Conservation (phyloP, 495 filamentous ascomycete genomes). For the Penicillium maclennaniae region DNA sequence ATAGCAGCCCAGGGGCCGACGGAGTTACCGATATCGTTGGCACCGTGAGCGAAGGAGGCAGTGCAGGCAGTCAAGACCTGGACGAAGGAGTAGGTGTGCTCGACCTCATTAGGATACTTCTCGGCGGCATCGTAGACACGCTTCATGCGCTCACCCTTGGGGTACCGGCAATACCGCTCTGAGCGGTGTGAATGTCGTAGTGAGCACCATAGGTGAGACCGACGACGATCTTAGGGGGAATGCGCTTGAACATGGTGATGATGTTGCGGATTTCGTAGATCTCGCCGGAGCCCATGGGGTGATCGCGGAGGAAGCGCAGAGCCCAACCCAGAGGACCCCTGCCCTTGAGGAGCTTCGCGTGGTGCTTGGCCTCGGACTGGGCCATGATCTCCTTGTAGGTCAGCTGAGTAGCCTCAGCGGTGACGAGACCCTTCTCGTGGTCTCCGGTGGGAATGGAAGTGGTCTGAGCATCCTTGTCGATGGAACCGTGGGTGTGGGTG, state of each 20-base stretch:
- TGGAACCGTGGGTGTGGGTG: conserved; percentile 20
- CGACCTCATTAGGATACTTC: conserved; percentile 72
- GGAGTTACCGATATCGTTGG: conserved; percentile 77
- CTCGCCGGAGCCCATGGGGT: conserved; percentile 62
- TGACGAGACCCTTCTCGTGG: conserved; percentile 44
- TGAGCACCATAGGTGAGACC: conserved; percentile 61
- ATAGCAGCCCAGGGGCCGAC: conserved; percentile 70
- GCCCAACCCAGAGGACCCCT: conserved; percentile 66
- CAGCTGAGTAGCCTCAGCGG: conserved; percentile 38
- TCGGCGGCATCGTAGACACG: conserved; percentile 53
- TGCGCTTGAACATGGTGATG: conserved; percentile 50
- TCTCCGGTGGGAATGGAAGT: conserved; percentile 17
- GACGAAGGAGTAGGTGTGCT: conserved; percentile 72
- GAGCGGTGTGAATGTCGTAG: conserved; percentile 71
- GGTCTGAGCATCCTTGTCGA: conserved; percentile 30
- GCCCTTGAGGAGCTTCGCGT: conserved; percentile 51
- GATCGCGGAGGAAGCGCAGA: conserved; percentile 64
- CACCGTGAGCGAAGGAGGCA: conserved; percentile 73
- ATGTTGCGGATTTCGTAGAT: conserved; percentile 67
- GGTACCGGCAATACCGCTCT: conserved; percentile 59
- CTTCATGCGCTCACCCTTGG: conserved; percentile 65
- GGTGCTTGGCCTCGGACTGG: conserved; percentile 45
- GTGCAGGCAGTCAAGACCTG: conserved; percentile 73
- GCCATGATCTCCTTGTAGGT: conserved; percentile 55
- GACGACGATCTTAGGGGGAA: conserved; percentile 55